Evolutionary conservation across 2,329 filamentous ascomycete genomes (phyloP).

Genomic region (Aspergillus sp.): DNA sequence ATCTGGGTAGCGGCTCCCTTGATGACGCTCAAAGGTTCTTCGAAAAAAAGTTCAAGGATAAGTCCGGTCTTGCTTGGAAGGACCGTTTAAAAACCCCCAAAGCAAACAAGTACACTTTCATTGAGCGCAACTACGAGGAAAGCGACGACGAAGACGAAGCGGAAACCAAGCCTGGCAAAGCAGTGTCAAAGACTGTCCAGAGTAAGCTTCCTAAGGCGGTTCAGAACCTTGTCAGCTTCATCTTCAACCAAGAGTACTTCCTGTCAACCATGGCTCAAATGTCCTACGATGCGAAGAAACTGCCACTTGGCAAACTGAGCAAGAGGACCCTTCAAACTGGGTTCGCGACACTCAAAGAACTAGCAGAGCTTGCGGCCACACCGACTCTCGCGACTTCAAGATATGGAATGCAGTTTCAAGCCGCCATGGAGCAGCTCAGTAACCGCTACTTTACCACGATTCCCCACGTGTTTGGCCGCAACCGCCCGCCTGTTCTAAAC

Average conservation of each 20-base stretch:
- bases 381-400: constrained; percentile 50
- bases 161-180: constrained; percentile 40
- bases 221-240: constrained; percentile 74
- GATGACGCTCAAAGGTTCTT: constrained; percentile 50
- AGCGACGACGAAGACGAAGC: constrained; percentile 52
- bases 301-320: constrained; percentile 83
- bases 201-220: constrained; percentile 65
- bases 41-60: constrained; percentile 62
- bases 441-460: constrained; percentile 82
- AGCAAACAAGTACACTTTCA: constrained; percentile 71
- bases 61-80: constrained; percentile 58
- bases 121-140: constrained; percentile 76
- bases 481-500: constrained; percentile 70
- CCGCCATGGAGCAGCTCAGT: constrained; percentile 66
- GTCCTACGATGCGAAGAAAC: constrained; percentile 62
- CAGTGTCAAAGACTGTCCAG: constrained; percentile 47
- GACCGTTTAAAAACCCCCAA: constrained; percentile 56
- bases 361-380: constrained; percentile 69
- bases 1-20: constrained; percentile 46
- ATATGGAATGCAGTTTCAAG: constrained; percentile 45
- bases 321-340: constrained; percentile 75
- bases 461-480: constrained; percentile 78
- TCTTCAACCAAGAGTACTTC: constrained; percentile 80
- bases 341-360: constrained; percentile 76
- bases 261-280: constrained; percentile 54